Evolutionary conservation across 129 eudicot genomes (phyloP).

Genomic region (Pseudognaphalium luteoalbum): DNA sequence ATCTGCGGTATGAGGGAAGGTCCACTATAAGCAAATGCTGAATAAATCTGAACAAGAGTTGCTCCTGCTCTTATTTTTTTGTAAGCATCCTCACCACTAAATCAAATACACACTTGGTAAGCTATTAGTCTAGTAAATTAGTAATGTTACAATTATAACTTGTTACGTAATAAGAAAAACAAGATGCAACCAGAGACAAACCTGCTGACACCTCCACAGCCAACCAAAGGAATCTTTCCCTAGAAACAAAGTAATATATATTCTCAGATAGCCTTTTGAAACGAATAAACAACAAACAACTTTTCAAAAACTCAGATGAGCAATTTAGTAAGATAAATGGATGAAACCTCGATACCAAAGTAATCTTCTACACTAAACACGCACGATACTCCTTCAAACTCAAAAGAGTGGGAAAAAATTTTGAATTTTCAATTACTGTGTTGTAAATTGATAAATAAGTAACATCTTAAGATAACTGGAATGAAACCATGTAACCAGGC

Average conservation of each 20-base stretch:
- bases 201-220: conserved; percentile 97
- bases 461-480: not conserved
- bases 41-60: conserved; percentile 91
- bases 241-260: conserved; percentile 25
- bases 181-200: conserved; percentile 25
- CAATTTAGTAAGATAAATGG: conserved; percentile 5
- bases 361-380: not conserved
- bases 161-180: not conserved
- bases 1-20: conserved; percentile 92
- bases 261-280: not conserved
- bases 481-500: not conserved
- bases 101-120: conserved; percentile 26
- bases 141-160: not conserved
- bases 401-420: not conserved
- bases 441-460: not conserved
- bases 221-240: conserved; percentile 90
- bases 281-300: not conserved
- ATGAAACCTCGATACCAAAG: not conserved
- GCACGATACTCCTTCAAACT: not conserved
- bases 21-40: conserved; percentile 94
- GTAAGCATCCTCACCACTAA: conserved; percentile 96
- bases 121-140: not conserved
- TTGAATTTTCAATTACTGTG: not conserved
- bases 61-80: conserved; percentile 94
- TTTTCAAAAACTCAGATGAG: not conserved